phyloP scores from a whole-genome alignment of 78 protist species.

The Dictyostelium firmibasis region DNA sequence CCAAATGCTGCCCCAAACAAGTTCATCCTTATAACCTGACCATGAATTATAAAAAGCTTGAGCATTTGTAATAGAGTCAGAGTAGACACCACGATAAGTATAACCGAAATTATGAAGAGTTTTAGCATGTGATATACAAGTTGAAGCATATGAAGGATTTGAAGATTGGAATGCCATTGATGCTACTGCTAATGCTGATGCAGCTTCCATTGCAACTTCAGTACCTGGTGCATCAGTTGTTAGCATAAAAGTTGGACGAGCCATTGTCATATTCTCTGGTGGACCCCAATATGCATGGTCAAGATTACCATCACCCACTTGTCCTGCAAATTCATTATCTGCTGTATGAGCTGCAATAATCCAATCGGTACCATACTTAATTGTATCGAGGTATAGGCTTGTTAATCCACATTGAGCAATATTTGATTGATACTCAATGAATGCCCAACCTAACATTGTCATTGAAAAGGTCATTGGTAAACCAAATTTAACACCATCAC shows the following conservation, averaged over 20 bases:
- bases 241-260: not conserved
- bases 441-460: slow-evolving; percentile 49
- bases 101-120: slow-evolving; percentile 39
- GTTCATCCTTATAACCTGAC: slow-evolving; percentile 50
- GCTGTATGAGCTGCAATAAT: slow-evolving; percentile 26
- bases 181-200: slow-evolving; percentile 51
- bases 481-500: slow-evolving; percentile 45
- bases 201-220: slow-evolving; percentile 72
- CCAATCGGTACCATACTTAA: slow-evolving; percentile 66
- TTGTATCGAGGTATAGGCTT: not conserved
- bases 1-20: slow-evolving; percentile 72
- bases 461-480: slow-evolving; percentile 54
- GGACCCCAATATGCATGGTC: slow-evolving; percentile 78
- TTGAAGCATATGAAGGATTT: slow-evolving; percentile 17
- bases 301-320: slow-evolving; percentile 56
- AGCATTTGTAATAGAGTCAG: not conserved
- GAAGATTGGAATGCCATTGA: not conserved
- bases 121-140: slow-evolving; percentile 47
- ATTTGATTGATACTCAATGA: not conserved
- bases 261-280: slow-evolving; percentile 51
- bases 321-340: slow-evolving; percentile 34
- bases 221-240: slow-evolving; percentile 14
- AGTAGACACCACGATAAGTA: not conserved
- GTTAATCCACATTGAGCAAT: slow-evolving; percentile 30
- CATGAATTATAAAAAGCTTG: slow-evolving; percentile 25